phyloP scores from a whole-genome alignment of 257 asterid species.

The Lycium ferocissimum region DNA sequence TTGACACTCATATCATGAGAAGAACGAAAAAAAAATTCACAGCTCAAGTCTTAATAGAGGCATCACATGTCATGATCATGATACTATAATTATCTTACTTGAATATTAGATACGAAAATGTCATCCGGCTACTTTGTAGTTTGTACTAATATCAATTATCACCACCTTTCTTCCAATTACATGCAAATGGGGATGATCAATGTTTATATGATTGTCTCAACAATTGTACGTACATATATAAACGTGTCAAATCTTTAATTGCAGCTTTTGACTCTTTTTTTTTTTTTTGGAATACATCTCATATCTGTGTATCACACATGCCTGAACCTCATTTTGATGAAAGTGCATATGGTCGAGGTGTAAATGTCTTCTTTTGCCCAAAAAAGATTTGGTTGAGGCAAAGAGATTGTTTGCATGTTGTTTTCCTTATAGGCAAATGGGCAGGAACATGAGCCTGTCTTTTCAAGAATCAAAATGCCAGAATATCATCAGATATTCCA shows the following conservation, averaged over 20 bases:
- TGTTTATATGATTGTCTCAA: background rate
- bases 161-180: background rate
- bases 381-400: constrained; percentile 5
- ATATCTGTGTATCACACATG: background rate
- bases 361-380: background rate
- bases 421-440: background rate
- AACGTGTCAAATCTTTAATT: background rate
- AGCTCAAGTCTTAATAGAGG: no score
- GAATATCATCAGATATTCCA: background rate
- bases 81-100: background rate
- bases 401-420: background rate
- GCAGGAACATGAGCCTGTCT: constrained; percentile 14
- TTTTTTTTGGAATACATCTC: background rate
- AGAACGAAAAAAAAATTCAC: no score
- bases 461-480: background rate
- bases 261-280: background rate
- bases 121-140: background rate
- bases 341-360: constrained; percentile 21
- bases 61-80: no score
- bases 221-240: background rate
- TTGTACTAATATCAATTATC: background rate
- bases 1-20: no score
- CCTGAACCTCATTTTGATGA: background rate
- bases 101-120: background rate
- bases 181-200: background rate